These are phyloP conservation scores for Sphagnum tenellum DNA, from an alignment of 225 moss, liverwort and hornwort species.

Conservation along the genomic window DNA sequence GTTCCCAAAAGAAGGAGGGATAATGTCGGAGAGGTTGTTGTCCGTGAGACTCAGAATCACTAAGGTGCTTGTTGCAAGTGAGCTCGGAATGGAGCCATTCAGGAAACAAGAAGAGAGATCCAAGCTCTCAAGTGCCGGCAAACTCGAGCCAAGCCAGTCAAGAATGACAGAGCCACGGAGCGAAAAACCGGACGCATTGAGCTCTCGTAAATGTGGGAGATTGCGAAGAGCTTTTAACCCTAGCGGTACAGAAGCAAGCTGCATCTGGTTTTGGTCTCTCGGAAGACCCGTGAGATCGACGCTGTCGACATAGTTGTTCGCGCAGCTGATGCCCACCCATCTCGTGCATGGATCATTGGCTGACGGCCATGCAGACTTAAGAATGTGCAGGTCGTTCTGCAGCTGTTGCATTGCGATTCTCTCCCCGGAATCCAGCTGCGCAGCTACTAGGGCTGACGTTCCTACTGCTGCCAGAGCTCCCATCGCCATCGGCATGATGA, in stretches of 20 bases:
- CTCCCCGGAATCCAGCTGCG: too few species aligned
- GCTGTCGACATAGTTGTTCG: slow-evolving; percentile 13
- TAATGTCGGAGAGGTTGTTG: slow-evolving; percentile 12
- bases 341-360: slow-evolving; percentile 41
- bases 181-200: slow-evolving; percentile 33
- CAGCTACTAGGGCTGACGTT: too few species aligned
- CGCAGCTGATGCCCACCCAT: slow-evolving; percentile 45
- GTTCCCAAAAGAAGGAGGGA: too few species aligned
- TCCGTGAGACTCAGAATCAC: slow-evolving; percentile 13
- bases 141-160: slow-evolving; percentile 13
- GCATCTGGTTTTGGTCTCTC: neutral
- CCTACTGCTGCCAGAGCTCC: too few species aligned
- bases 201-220: slow-evolving; percentile 23
- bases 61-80: slow-evolving; percentile 26
- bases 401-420: slow-evolving; percentile 51
- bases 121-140: slow-evolving; percentile 38
- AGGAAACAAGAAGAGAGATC: slow-evolving; percentile 41
- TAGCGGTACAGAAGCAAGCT: neutral
- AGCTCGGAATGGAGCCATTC: slow-evolving; percentile 44
- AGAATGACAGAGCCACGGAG: slow-evolving; percentile 17
- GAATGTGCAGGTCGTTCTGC: slow-evolving; percentile 27
- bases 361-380: slow-evolving; percentile 26
- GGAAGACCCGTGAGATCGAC: slow-evolving; percentile 28
- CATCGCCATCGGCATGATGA: too few species aligned
- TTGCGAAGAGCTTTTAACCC: slow-evolving; percentile 21